Evolutionary conservation across 2,329 filamentous ascomycete species (phyloP), one percentile per base, ranked within the genome.

Genomic region (Phyllosticta citriasiana): DNA sequence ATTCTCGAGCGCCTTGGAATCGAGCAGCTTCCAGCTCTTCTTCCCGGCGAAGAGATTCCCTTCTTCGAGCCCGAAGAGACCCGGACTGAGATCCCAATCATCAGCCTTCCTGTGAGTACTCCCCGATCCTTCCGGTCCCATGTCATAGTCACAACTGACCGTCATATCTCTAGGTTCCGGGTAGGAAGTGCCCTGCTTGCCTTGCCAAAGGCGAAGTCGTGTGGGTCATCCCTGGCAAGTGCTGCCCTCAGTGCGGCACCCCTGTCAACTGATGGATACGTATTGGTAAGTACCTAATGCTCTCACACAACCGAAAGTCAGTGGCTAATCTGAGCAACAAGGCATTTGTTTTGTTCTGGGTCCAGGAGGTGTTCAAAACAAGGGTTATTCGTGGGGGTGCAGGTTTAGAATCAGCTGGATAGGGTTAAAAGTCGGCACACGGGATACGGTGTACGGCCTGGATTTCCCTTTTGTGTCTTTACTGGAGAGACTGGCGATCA

Each of bases 211-310:
- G 73, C n/a, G 68, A 74, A 53, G 73, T 71, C 2, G 71, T 75
- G 2, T 75, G 73, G 73, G 73, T 75, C 22, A 72, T 74, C 57
- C 72, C 72, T 4, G 73, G 73, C 26, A 74, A 74, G 62, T 71
- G 70, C 64, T 75, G 73, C 63, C 71, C 72, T 7, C 66, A 71
- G 53, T 75, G 73, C 57, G 73, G 73, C 53, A 74, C 72, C 57
- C 71, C 72, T n/a, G 73, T 75, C 35, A 74, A 73, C 61, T 75
- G 30, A 47, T 50, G 22, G 27, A 40, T 50, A 10, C 40, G 53
- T 57, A 19, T 14, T 19, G 24, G 53, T 33, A 55, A 19, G 40
- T 53, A 53, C 55, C 53, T 50, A 22, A 40, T 30, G 52, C n/a
- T 40, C 33, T 54, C 2, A 35, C 47, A 24, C 25, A 19, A 19